Percentiles rank a stretch among this genome's conserved stretches.
Evolutionary conservation across 2,329 filamentous ascomycete species (phyloP).

Genomic region (Biscogniauxia marginata): DNA sequence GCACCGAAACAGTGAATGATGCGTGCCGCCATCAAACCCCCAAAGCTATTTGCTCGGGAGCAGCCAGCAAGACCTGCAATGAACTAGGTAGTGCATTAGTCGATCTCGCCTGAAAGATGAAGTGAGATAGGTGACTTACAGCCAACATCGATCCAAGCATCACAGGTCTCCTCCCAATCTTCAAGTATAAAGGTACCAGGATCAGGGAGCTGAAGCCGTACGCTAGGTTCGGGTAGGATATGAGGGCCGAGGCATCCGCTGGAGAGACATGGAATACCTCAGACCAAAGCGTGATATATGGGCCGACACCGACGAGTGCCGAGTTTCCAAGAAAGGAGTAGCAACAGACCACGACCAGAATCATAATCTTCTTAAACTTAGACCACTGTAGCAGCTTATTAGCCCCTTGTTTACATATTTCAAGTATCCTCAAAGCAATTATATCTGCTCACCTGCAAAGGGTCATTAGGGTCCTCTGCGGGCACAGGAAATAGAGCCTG

Average conservation of each 20-base stretch:
- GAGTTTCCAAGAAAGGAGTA: constrained; percentile 61
- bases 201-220: constrained; percentile 58
- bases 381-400: constrained; percentile 42
- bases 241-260: constrained; percentile 51
- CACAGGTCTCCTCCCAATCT: constrained; percentile 43
- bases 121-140: constrained; percentile 22
- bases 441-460: constrained; percentile 42
- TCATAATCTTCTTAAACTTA: constrained; percentile 53
- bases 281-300: constrained; percentile 56
- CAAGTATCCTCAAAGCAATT: background rate
- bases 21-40: constrained; percentile 39
- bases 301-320: constrained; percentile 54
- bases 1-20: constrained; percentile 41
- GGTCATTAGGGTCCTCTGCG: constrained; percentile 60
- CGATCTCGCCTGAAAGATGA: background rate
- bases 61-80: constrained; percentile 40
- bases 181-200: constrained; percentile 56
- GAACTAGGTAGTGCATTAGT: constrained; percentile 29
- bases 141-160: constrained; percentile 41
- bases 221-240: constrained; percentile 60
- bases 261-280: constrained; percentile 50
- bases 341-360: constrained; percentile 51
- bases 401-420: background rate
- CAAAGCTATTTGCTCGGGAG: constrained; percentile 36
- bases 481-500: constrained; percentile 62